These are phyloP conservation scores for Coemansia sp. DNA, from an alignment of 192 early-diverging fungal species.

Conservation along the genomic window DNA sequence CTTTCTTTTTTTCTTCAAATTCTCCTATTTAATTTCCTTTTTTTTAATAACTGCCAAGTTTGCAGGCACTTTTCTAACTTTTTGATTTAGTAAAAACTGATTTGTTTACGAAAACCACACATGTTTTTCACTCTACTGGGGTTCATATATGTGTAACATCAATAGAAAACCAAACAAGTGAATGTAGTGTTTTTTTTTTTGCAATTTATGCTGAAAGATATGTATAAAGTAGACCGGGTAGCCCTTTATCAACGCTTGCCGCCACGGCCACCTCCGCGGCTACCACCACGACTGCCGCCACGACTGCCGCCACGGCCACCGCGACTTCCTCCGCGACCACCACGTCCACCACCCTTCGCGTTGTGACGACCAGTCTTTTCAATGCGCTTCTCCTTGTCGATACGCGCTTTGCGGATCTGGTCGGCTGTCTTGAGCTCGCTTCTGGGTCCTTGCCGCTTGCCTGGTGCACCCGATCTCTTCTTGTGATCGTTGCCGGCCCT, in stretches of 20 bases:
- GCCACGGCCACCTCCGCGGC: constrained; percentile 24
- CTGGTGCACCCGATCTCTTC: constrained; percentile 10
- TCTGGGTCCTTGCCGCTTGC: constrained; percentile 37
- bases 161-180: too few relatives aligned
- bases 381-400: constrained; percentile 69
- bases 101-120: too few relatives aligned
- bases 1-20: constrained; percentile 6
- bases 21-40: neutral
- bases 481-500: constrained; percentile 34
- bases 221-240: neutral
- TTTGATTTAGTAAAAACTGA: too few relatives aligned
- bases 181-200: neutral
- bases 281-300: neutral
- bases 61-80: too few relatives aligned
- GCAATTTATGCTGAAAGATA: neutral
- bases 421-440: constrained; percentile 79
- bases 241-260: constrained; percentile 28
- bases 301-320: constrained; percentile 6
- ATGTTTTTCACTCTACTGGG: too few relatives aligned
- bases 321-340: constrained; percentile 6
- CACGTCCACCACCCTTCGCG: constrained; percentile 14
- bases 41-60: neutral
- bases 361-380: constrained; percentile 59
- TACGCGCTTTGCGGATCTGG: constrained; percentile 77
- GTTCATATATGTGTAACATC: too few relatives aligned